These are phyloP conservation scores for Pichia sp. DNA, from an alignment of 1,139 yeast species.

Conservation along the genomic window DNA sequence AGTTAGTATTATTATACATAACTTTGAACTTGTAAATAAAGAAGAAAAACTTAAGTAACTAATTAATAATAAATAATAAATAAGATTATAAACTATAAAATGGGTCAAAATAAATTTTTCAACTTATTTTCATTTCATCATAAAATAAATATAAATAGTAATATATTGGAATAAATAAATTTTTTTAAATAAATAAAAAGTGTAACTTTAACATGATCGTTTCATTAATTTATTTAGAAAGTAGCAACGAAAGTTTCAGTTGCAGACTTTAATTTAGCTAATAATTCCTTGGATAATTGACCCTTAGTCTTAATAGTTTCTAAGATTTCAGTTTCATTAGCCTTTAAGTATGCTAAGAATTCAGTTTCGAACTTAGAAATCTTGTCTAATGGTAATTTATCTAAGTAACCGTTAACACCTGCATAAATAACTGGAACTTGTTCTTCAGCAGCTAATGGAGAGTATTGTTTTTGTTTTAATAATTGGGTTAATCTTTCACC, in stretches of 20 bases:
- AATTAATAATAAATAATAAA: conserved; percentile 1
- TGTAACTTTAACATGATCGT: conserved; percentile 13
- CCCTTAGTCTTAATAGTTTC: conserved; percentile 83
- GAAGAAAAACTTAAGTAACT: conserved; percentile 1
- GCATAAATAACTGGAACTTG: conserved; percentile 98
- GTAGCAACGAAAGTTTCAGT: conserved; percentile 90
- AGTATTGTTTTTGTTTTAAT: conserved; percentile 95
- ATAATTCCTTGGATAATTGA: conserved; percentile 80
- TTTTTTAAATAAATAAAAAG: conserved; percentile 11
- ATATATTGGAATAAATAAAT: conserved; percentile 15
- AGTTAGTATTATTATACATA: background rate
- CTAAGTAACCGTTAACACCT: conserved; percentile 99
- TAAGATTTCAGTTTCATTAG: conserved; percentile 81
- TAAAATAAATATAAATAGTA: conserved; percentile 15
- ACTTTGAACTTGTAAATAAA: background rate
- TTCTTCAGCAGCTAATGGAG: conserved; percentile 97
- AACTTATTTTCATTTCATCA: conserved; percentile 16
- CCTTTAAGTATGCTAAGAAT: conserved; percentile 84
- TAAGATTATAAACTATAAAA: conserved; percentile 1
- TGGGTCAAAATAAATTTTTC: background rate
- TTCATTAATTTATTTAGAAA: conserved; percentile 37
- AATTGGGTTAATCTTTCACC: conserved; percentile 99
- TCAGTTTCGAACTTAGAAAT: conserved; percentile 88
- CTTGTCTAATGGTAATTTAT: conserved; percentile 74
- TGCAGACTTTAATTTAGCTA: conserved; percentile 82